These are phyloP conservation scores for Mycena albidolilacea DNA, from an alignment of 768 basidiomycete genomes.

Conservation along the genomic window DNA sequence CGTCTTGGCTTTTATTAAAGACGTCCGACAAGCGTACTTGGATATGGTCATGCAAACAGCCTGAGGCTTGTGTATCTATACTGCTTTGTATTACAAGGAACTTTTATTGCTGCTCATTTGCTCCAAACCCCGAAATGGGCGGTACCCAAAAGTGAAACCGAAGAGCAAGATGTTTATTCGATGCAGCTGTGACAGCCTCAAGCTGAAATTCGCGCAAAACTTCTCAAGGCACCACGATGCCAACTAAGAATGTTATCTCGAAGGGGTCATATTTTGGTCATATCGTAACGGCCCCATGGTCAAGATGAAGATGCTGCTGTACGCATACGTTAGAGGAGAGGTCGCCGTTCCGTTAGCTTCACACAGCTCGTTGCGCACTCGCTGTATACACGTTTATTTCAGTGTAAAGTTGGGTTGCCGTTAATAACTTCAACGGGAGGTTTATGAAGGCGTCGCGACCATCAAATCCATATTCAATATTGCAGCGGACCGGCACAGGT, in stretches of 20 bases:
- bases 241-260: not conserved
- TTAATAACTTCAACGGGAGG: too few species aligned
- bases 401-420: too few species aligned
- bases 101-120: constrained; percentile 9
- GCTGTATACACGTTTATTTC: too few species aligned
- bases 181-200: not conserved
- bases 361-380: too few species aligned
- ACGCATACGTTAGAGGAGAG: not conserved
- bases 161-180: not conserved
- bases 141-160: too few species aligned
- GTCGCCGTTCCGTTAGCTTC: too few species aligned
- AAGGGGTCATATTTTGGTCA: not conserved
- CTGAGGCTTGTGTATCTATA: constrained; percentile 9
- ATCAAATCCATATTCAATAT: too few species aligned
- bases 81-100: not conserved
- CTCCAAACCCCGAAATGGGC: not conserved
- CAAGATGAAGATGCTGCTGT: not conserved
- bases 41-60: constrained; percentile 40
- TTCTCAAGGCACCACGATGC: not conserved
- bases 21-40: constrained; percentile 71
- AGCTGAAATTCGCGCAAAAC: not conserved
- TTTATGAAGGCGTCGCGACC: too few species aligned
- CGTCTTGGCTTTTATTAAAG: constrained; percentile 79
- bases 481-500: too few species aligned
- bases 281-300: not conserved